phyloP scores from a whole-genome alignment of 2,329 filamentous ascomycete genomes.

The Bipolaris victoriae region DNA sequence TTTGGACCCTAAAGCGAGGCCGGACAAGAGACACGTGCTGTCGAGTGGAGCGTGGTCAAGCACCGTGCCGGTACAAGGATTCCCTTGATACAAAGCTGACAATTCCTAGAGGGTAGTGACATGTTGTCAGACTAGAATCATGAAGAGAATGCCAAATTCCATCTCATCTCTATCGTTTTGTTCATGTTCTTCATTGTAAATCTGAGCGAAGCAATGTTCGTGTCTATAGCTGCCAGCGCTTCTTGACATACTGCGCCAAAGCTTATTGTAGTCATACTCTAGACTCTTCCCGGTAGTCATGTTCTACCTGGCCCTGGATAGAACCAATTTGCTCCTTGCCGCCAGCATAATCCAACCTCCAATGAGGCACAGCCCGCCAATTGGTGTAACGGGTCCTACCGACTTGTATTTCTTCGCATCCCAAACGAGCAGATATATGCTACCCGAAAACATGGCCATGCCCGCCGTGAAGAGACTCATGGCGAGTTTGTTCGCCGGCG shows the following conservation, averaged over 20 bases:
- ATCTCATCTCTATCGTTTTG: background rate
- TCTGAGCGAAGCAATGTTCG: background rate
- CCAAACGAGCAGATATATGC: constrained; percentile 68
- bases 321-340: constrained; percentile 36
- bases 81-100: background rate
- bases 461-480: constrained; percentile 66
- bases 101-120: background rate
- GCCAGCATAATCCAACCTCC: constrained; percentile 65
- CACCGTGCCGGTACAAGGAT: background rate
- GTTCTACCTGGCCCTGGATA: constrained; percentile 4
- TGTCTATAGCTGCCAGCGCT: background rate
- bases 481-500: constrained; percentile 63
- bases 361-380: constrained; percentile 69
- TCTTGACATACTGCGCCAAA: background rate
- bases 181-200: background rate
- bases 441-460: constrained; percentile 71
- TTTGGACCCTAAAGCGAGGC: background rate
- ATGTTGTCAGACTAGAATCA: background rate
- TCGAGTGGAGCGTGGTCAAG: background rate
- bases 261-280: background rate
- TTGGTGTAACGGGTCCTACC: constrained; percentile 68
- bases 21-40: background rate
- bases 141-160: background rate
- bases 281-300: background rate
- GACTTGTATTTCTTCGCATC: constrained; percentile 65